Evolutionary conservation across 805 yeast species (phyloP).

Genomic region (Ogataea siamensis): DNA sequence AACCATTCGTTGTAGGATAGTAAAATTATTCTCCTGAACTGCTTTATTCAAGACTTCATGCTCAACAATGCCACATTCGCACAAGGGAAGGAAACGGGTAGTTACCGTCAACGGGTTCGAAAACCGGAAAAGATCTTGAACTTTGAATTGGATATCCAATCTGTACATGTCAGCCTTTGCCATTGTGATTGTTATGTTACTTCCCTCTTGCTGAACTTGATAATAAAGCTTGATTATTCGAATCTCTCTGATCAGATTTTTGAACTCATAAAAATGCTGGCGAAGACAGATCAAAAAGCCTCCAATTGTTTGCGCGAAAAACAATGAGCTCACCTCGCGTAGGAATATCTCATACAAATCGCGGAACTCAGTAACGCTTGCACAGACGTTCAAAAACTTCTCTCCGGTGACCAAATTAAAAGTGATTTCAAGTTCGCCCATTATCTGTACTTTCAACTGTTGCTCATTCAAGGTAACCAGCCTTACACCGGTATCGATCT

Average conservation of each 20-base stretch:
- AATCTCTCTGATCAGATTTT: slow-evolving; percentile 12
- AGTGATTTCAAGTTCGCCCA: slow-evolving; percentile 8
- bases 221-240: slow-evolving; percentile 12
- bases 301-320: too few species aligned
- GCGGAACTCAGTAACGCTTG: slow-evolving; percentile 3
- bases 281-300: slow-evolving; percentile 10
- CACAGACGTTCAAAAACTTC: slow-evolving; percentile 1
- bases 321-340: too few species aligned
- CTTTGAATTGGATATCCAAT: slow-evolving; percentile 8
- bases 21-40: slow-evolving; percentile 5
- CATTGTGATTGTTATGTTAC: slow-evolving; percentile 5
- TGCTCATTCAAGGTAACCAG: slow-evolving; percentile 11
- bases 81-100: slow-evolving; percentile 7
- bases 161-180: slow-evolving; percentile 15
- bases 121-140: slow-evolving; percentile 11
- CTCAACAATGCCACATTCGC: neutral
- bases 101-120: slow-evolving; percentile 7
- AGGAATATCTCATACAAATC: slow-evolving; percentile 6
- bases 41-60: slow-evolving; percentile 9
- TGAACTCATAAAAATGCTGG: slow-evolving; percentile 7
- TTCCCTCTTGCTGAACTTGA: slow-evolving; percentile 9
- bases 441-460: slow-evolving; percentile 6
- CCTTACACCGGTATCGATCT: slow-evolving; percentile 9
- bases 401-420: slow-evolving; percentile 10
- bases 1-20: slow-evolving; percentile 11